These are phyloP conservation scores for Coriolopsis trogii DNA, from an alignment of 1,284 basidiomycete species.

Conservation along the genomic window DNA sequence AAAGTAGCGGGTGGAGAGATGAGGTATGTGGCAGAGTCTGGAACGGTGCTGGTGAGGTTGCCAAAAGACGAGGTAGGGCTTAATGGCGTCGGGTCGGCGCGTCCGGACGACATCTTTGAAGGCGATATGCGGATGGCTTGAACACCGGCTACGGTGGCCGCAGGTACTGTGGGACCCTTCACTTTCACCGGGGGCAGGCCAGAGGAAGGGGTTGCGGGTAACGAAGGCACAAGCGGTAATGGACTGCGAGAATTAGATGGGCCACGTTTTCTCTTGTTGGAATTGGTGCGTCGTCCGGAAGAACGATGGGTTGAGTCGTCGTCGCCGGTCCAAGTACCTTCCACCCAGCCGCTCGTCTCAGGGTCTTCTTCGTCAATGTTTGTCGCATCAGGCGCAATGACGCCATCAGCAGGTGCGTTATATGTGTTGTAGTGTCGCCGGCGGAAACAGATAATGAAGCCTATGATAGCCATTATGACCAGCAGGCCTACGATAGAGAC, in stretches of 20 bases:
- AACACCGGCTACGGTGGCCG: constrained; percentile 8
- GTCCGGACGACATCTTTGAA: constrained; percentile 2
- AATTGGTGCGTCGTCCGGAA: constrained; percentile 3
- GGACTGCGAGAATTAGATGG: constrained; percentile 1
- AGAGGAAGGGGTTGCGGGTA: neutral
- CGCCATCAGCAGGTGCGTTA: constrained; percentile 8
- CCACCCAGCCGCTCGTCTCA: constrained; percentile 25
- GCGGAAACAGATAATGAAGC: constrained; percentile 10
- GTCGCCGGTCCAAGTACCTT: constrained; percentile 21
- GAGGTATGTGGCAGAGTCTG: constrained; percentile 20
- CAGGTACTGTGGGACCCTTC: constrained; percentile 4
- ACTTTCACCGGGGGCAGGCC: neutral
- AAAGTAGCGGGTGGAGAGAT: neutral
- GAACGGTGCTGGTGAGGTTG: constrained; percentile 16
- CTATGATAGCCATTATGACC: constrained; percentile 6
- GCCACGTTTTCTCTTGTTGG: constrained; percentile 15
- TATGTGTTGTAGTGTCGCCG: constrained; percentile 11
- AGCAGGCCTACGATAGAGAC: constrained; percentile 14
- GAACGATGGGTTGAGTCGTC: constrained; percentile 7
- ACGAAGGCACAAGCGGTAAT: neutral
- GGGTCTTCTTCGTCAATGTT: constrained; percentile 23
- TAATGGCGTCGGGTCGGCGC: constrained; percentile 4
- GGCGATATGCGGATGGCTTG: constrained; percentile 12
- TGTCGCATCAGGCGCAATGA: constrained; percentile 9
- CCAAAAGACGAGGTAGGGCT: constrained; percentile 23